Evolutionary conservation across 176 grass and related monocot genomes (phyloP).

Genomic region (Chloris gayana): DNA sequence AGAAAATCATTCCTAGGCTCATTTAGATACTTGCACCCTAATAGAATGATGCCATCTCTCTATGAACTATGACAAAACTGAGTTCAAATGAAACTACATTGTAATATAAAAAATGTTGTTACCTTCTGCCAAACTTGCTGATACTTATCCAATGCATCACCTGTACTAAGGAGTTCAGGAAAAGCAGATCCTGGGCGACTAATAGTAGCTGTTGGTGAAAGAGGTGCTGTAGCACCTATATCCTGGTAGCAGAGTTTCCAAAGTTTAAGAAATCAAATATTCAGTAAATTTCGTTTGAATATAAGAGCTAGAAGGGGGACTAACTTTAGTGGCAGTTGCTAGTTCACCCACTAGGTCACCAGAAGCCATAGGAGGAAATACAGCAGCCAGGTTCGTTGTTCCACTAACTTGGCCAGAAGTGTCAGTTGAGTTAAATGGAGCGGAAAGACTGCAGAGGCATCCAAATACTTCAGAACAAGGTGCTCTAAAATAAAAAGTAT

Average conservation of each 20-base stretch:
- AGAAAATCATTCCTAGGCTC: neutral
- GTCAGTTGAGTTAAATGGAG: conserved; percentile 51
- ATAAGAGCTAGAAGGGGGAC: conserved; percentile 14
- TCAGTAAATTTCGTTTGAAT: neutral
- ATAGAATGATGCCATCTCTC: conserved; percentile 10
- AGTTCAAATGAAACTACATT: conserved; percentile 23
- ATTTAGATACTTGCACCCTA: neutral
- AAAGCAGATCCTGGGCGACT: conserved; percentile 66
- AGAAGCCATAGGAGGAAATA: conserved; percentile 59
- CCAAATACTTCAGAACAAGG: conserved; percentile 23
- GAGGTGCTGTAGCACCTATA: conserved; percentile 43
- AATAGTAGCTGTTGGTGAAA: conserved; percentile 58
- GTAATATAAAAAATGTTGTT: neutral
- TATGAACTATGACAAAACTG: neutral
- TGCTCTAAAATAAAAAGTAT: conserved; percentile 17
- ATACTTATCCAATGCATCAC: conserved; percentile 77
- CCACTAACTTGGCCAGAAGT: conserved; percentile 51
- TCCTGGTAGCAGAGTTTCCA: conserved; percentile 54
- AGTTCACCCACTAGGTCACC: conserved; percentile 54
- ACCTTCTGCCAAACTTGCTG: conserved; percentile 89
- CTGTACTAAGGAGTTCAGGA: conserved; percentile 71
- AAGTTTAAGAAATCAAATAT: conserved; percentile 41
- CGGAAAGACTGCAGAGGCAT: conserved; percentile 52
- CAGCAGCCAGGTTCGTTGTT: conserved; percentile 46
- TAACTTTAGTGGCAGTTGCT: conserved; percentile 46